Evolutionary conservation across 2,329 filamentous ascomycete species (phyloP).

Genomic region (Neurospora crassa): DNA sequence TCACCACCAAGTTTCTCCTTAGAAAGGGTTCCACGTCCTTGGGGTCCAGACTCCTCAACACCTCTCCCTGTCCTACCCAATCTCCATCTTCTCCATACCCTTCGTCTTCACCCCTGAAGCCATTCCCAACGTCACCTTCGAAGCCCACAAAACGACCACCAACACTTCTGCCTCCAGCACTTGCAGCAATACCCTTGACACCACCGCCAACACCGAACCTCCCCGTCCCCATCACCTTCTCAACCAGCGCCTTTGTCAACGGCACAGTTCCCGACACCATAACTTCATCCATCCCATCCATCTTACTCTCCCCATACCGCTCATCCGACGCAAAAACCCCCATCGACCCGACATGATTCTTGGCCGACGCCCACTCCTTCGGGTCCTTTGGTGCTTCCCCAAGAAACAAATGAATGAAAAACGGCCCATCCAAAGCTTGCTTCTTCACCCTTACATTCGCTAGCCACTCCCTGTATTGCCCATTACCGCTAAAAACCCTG

Average conservation of each 20-base stretch:
- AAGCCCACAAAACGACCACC: background rate
- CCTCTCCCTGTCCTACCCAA: constrained; percentile 3
- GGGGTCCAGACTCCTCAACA: constrained; percentile 11
- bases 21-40: constrained; percentile 13
- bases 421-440: constrained; percentile 50
- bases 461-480: constrained; percentile 53
- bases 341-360: constrained; percentile 52
- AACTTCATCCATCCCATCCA: constrained; percentile 25
- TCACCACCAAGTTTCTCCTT: constrained; percentile 7
- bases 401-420: constrained; percentile 59
- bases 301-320: constrained; percentile 7
- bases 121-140: background rate
- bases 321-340: constrained; percentile 38
- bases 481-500: constrained; percentile 26
- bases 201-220: background rate
- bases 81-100: background rate
- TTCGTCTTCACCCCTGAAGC: background rate
- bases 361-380: constrained; percentile 38
- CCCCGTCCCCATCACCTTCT: constrained; percentile 23
- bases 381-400: constrained; percentile 39
- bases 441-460: constrained; percentile 56
- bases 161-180: background rate
- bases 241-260: constrained; percentile 38
- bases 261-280: constrained; percentile 41
- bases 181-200: no score